Percentiles rank a stretch among this genome's conserved stretches.
Conservation (phyloP, 2,329 filamentous ascomycete genomes). For the Cladosporium sp. region DNA sequence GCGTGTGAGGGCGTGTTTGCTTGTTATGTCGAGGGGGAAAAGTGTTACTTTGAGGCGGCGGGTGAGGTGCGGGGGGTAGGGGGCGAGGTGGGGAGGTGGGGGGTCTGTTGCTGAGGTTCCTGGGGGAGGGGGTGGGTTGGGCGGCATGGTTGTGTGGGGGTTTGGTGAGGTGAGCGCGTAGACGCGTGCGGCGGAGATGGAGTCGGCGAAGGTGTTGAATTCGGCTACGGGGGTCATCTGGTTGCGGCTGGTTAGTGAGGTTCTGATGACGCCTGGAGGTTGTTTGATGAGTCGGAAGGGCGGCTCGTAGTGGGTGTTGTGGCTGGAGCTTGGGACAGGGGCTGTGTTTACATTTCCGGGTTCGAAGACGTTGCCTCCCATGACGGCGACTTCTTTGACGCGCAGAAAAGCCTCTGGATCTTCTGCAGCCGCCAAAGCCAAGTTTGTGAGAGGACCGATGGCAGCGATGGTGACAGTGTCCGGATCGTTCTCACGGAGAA, state of each 20-base stretch:
- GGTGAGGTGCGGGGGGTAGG: slow-evolving; percentile 39
- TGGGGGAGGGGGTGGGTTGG: slow-evolving; percentile 42
- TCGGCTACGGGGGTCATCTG: slow-evolving; percentile 72
- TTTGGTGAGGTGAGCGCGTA: slow-evolving; percentile 47
- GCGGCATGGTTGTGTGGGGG: slow-evolving; percentile 75
- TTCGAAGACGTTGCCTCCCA: slow-evolving; percentile 79
- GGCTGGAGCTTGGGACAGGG: slow-evolving; percentile 15
- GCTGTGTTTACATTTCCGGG: slow-evolving; percentile 61
- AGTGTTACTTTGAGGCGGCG: slow-evolving; percentile 39
- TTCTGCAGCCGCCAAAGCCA: slow-evolving; percentile 79
- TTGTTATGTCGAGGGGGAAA: slow-evolving; percentile 46
- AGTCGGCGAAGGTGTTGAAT: slow-evolving; percentile 91
- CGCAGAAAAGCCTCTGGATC: slow-evolving; percentile 85
- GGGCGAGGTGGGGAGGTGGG: slow-evolving; percentile 27
- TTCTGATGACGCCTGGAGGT: slow-evolving; percentile 17
- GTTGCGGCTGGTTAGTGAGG: slow-evolving; percentile 27
- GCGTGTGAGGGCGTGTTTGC: slow-evolving; percentile 37
- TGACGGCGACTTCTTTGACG: slow-evolving; percentile 86
- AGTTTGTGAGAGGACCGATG: slow-evolving; percentile 86
- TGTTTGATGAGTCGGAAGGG: slow-evolving; percentile 35
- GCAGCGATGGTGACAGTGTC: slow-evolving; percentile 86
- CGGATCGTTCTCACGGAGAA: slow-evolving; percentile 72
- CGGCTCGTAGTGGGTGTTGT: slow-evolving; percentile 20
- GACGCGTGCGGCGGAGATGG: slow-evolving; percentile 42
- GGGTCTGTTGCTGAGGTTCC: slow-evolving; percentile 22